Conservation (phyloP, 148 eudicot species). For the Selenicereus undatus region DNA sequence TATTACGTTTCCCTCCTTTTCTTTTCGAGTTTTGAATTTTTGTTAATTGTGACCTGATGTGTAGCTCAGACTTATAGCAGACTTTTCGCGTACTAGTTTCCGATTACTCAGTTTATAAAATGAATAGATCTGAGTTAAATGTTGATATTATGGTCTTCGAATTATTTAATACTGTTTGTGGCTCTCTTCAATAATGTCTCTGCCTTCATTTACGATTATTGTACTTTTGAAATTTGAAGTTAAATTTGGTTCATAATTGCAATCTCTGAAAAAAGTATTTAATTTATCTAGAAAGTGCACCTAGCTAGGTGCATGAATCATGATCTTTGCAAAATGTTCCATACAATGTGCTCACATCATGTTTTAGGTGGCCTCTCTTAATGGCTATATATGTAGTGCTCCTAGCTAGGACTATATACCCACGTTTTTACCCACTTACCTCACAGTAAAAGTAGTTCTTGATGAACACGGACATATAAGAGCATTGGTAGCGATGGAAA, state of each 20-base stretch:
- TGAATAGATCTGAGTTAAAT: too few species aligned
- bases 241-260: background rate
- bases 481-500: background rate
- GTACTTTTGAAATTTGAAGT: too few species aligned
- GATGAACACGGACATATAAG: background rate
- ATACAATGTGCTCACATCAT: background rate
- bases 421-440: background rate
- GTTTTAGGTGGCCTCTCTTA: background rate
- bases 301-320: background rate
- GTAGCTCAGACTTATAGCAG: too few species aligned
- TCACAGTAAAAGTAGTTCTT: background rate
- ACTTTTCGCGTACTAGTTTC: too few species aligned
- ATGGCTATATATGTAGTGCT: too few species aligned
- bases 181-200: too few species aligned
- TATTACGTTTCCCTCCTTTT: background rate
- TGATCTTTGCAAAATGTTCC: background rate
- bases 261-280: too few species aligned
- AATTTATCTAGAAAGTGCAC: background rate
- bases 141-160: too few species aligned
- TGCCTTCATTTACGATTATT: too few species aligned
- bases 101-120: too few species aligned
- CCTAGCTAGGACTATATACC: background rate
- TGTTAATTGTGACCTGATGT: too few species aligned
- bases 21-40: background rate
- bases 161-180: too few species aligned